Evolutionary conservation across 2,329 filamentous ascomycete genomes (phyloP), one percentile per base, ranked within the genome.

Genomic region (Colletotrichum shisoi): DNA sequence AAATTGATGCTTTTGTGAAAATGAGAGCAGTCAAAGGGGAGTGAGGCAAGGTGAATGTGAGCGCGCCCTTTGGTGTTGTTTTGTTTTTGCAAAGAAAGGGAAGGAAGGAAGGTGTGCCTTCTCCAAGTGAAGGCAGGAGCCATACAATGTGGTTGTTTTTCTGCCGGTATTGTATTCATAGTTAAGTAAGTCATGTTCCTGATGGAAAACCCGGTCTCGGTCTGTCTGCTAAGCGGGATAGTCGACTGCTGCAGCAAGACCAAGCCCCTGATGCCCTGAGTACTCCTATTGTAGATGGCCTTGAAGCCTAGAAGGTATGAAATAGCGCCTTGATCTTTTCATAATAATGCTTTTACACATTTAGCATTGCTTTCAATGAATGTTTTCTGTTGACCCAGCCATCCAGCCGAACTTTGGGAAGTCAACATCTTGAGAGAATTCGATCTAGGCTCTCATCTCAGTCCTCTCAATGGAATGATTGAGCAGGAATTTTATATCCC

Each of bases 311-410:
- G 5, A 21, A 21, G 7, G 11, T 2, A 13, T 15, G 31, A 1
- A 21, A 4, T 3, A 21, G 3, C 19, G 8, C 2, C 3, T 17
- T 21, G 2, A 1, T 8, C 21, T 1, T 15, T 39, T 2, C 2
- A 15, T 15, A 7, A 9, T 1, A 5, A 8, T 4, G 3, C 5
- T 21, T 4, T 15, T 15, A 4, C 11, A 37, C 3, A 4, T 7
- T 2, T n/a, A 11, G 9, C 34, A 19, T 2, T 1, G 17, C 34
- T 7, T 5, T 17, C 5, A 19, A 7, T n/a, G 12, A 3, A 7
- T 19, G 3, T 2, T 37, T 3, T 52, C n/a, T 37, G 31, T 9
- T 51, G 17, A 19, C 9, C 48, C 6, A 17, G 8, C 13, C 11
- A 34, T 13, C 31, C 17, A 52, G 17, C 27, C 19, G 17, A n/a